Percentiles rank a stretch among this genome's conserved stretches.
Conservation (phyloP, 2,329 filamentous ascomycete species). For the Penicillium sp. region DNA sequence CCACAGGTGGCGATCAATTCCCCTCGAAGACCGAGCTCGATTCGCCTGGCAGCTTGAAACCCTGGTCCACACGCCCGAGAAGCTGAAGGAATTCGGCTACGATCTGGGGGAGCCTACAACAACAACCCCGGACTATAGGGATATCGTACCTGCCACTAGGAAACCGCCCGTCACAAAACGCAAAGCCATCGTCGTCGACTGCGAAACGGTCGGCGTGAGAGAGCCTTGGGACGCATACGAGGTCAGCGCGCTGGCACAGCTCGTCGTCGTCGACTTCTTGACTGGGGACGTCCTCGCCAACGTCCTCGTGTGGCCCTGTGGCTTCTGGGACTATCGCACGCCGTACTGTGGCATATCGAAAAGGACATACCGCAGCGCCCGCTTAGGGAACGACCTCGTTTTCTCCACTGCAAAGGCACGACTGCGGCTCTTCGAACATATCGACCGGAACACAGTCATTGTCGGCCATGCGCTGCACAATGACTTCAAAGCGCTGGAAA, state of each 20-base stretch:
- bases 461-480: neutral
- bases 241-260: neutral
- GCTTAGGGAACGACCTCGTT: neutral
- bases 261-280: neutral
- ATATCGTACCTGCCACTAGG: neutral
- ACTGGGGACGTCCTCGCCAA: neutral
- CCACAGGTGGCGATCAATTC: neutral
- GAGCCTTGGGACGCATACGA: neutral
- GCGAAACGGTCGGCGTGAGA: neutral
- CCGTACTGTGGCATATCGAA: neutral
- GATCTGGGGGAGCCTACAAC: neutral
- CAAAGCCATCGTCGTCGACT: neutral
- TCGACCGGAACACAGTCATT: neutral
- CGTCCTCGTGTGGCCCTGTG: neutral
- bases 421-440: neutral
- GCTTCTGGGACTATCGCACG: neutral
- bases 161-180: neutral
- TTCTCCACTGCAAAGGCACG: neutral
- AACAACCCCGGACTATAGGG: neutral
- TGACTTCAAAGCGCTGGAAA: neutral
- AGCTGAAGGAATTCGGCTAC: neutral
- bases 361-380: neutral
- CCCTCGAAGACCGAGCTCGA: neutral
- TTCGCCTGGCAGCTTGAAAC: neutral
- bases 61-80: neutral